Evolutionary conservation across 345 rosid species (phyloP).

Genomic region (Jatropha curcas): DNA sequence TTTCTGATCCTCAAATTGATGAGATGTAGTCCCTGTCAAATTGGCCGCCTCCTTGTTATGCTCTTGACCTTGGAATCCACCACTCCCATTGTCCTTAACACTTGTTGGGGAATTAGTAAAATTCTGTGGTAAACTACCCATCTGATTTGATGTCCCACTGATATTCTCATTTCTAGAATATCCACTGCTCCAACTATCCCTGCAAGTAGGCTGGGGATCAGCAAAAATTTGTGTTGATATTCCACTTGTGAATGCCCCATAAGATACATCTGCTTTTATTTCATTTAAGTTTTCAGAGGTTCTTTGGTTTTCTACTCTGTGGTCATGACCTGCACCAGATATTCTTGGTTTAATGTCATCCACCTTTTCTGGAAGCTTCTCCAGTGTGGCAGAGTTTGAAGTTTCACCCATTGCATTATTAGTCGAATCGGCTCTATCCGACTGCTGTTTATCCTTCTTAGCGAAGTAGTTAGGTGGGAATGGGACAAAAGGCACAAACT

Average conservation of each 20-base stretch:
- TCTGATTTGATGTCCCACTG: conserved; percentile 6
- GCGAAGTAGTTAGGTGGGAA: conserved; percentile 82
- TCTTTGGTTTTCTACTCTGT: conserved; percentile 26
- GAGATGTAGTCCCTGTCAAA: conserved; percentile 18
- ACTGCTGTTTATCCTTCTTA: conserved; percentile 45
- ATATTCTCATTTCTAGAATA: background rate
- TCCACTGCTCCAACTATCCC: conserved; percentile 14
- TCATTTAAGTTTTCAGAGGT: conserved; percentile 17
- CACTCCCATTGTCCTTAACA: conserved; percentile 12
- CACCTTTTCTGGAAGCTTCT: conserved; percentile 15
- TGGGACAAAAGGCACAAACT: conserved; percentile 78
- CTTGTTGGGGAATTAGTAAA: conserved; percentile 19
- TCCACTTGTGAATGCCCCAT: conserved; percentile 16
- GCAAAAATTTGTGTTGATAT: conserved; percentile 20
- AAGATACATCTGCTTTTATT: conserved; percentile 12
- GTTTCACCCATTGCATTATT: conserved; percentile 28
- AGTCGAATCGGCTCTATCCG: conserved; percentile 25
- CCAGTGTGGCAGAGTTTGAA: conserved; percentile 29
- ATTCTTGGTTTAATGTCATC: conserved; percentile 10
- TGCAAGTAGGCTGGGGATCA: conserved; percentile 7
- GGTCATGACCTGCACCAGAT: conserved; percentile 13
- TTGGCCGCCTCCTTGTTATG: conserved; percentile 12
- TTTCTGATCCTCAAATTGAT: conserved; percentile 28
- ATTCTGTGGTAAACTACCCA: conserved; percentile 10
- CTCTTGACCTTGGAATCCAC: conserved; percentile 16